A percentile compares a stretch with the other conserved stretches of the same genome.
These are phyloP conservation scores for Jasminum sambac DNA, from an alignment of 257 asterid species.

Conservation along the genomic window DNA sequence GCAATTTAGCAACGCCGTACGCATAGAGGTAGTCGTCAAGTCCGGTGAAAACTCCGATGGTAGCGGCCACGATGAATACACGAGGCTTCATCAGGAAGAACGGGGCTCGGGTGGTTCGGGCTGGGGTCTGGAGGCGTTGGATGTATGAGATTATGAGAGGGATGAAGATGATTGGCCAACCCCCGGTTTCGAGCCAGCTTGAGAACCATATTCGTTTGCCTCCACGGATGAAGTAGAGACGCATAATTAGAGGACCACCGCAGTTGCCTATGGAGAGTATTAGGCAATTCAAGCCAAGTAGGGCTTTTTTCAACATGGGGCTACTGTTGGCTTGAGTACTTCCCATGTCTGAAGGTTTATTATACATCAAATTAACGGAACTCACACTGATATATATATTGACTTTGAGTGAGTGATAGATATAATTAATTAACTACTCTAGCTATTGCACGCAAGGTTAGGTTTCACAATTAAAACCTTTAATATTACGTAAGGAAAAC, in stretches of 20 bases:
- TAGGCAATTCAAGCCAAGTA: not conserved
- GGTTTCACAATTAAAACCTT: too few relatives aligned
- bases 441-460: too few relatives aligned
- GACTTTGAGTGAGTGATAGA: not conserved
- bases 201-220: constrained; percentile 5
- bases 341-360: not conserved
- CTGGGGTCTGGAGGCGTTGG: not conserved
- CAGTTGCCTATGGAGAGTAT: not conserved
- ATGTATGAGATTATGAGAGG: not conserved
- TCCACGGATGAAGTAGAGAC: not conserved
- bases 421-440: too few relatives aligned
- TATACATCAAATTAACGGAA: not conserved
- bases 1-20: not conserved
- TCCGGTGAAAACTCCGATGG: not conserved
- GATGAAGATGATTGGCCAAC: constrained; percentile 2
- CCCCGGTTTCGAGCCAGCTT: not conserved
- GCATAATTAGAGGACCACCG: not conserved
- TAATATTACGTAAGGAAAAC: too few relatives aligned
- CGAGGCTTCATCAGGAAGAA: not conserved
- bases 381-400: not conserved
- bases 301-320: not conserved
- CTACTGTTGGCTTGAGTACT: not conserved
- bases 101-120: not conserved
- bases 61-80: not conserved
- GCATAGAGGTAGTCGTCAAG: not conserved